phyloP scores from a whole-genome alignment of 345 rosid genomes.

The Kernera saxatilis region DNA sequence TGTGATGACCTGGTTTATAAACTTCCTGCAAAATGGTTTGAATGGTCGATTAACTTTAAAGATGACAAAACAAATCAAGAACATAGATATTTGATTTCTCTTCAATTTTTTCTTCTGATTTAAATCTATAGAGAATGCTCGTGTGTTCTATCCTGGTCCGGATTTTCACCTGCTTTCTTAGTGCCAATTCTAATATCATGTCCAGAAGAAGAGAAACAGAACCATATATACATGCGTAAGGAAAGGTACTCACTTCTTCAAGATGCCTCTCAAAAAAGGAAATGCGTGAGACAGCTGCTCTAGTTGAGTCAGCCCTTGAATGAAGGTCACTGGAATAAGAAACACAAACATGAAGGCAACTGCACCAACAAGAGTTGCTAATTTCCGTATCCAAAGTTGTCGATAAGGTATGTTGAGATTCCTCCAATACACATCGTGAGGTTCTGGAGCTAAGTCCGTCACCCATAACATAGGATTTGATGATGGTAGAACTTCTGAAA shows the following conservation, averaged over 20 bases:
- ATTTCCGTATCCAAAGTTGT: constrained; percentile 83
- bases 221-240: neutral
- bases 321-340: constrained; percentile 74
- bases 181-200: constrained; percentile 6
- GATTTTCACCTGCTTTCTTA: neutral
- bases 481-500: constrained; percentile 69
- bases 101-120: neutral
- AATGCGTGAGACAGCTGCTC: constrained; percentile 49
- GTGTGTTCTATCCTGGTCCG: neutral
- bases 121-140: neutral
- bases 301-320: constrained; percentile 81
- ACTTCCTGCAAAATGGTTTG: constrained; percentile 42
- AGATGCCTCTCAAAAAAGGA: constrained; percentile 62
- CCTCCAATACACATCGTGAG: constrained; percentile 86
- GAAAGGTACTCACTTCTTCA: constrained; percentile 50
- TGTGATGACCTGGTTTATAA: constrained; percentile 57
- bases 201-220: neutral
- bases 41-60: neutral
- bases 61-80: neutral
- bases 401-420: constrained; percentile 72
- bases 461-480: constrained; percentile 95
- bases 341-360: constrained; percentile 69
- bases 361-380: constrained; percentile 56
- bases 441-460: constrained; percentile 81
- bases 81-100: neutral